Percentiles rank a stretch among this genome's conserved stretches.
These are phyloP conservation scores for Casuarina equisetifolia DNA, from an alignment of 306 rosid genomes.

Conservation along the genomic window DNA sequence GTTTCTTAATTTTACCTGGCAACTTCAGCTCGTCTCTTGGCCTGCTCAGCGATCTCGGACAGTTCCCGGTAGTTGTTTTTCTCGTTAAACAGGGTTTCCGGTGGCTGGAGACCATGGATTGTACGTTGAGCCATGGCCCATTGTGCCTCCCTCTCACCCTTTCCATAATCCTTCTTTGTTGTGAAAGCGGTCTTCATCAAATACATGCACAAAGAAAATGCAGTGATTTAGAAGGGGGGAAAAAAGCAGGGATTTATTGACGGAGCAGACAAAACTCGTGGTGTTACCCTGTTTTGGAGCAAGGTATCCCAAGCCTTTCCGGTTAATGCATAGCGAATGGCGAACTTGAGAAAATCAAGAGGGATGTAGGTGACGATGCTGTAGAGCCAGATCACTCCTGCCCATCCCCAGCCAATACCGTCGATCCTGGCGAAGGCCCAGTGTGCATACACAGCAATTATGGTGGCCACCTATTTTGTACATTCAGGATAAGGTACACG, in stretches of 20 bases:
- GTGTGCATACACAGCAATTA: slow-evolving; percentile 65
- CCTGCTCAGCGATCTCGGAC: slow-evolving; percentile 78
- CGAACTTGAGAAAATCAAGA: slow-evolving; percentile 74
- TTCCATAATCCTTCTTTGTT: slow-evolving; percentile 75
- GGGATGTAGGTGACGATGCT: slow-evolving; percentile 79
- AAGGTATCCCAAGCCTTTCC: slow-evolving; percentile 75
- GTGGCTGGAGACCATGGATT: slow-evolving; percentile 57
- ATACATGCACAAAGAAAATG: slow-evolving; percentile 9
- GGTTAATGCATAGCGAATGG: slow-evolving; percentile 52
- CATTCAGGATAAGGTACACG: not conserved
- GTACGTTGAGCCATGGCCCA: slow-evolving; percentile 81
- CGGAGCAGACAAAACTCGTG: not conserved
- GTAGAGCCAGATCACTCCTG: slow-evolving; percentile 75
- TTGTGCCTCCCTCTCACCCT: slow-evolving; percentile 77
- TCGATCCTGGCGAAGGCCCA: slow-evolving; percentile 79
- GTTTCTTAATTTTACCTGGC: slow-evolving; percentile 49
- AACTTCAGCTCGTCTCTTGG: slow-evolving; percentile 79
- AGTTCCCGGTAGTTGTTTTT: slow-evolving; percentile 34
- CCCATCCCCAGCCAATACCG: slow-evolving; percentile 94
- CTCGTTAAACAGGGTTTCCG: slow-evolving; percentile 30
- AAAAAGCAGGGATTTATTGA: too few species aligned
- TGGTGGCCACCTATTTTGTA: slow-evolving; percentile 64
- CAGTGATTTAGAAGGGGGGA: not conserved
- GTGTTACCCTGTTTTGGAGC: slow-evolving; percentile 53
- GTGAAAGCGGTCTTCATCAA: slow-evolving; percentile 68